Evolutionary conservation across 192 early-diverging fungal genomes (phyloP).

Genomic region (Geranomyces variabilis): DNA sequence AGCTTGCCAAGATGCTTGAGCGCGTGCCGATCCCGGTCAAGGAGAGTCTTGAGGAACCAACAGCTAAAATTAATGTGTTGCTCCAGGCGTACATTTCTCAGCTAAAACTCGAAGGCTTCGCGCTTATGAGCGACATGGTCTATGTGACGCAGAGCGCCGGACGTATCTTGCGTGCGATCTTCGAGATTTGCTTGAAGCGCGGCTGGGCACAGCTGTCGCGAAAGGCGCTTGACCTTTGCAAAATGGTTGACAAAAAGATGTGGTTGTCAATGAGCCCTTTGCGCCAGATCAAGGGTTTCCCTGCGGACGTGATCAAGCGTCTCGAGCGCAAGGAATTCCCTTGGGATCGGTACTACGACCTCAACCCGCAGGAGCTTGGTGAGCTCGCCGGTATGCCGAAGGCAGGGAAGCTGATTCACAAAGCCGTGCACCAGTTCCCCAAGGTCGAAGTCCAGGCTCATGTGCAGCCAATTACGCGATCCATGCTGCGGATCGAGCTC

Average conservation of each 20-base stretch:
- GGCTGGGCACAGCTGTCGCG: conserved; percentile 93
- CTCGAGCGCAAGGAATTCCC: conserved; percentile 93
- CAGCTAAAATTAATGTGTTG: conserved; percentile 91
- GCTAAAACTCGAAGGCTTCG: conserved; percentile 90
- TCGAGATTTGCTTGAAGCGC: conserved; percentile 91
- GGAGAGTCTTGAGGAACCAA: conserved; percentile 86
- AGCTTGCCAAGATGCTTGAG: conserved; percentile 84
- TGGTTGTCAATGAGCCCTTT: conserved; percentile 97
- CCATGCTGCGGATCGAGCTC: conserved; percentile 87
- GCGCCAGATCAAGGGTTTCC: conserved; percentile 83
- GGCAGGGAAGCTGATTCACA: conserved; percentile 87
- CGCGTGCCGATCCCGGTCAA: conserved; percentile 96
- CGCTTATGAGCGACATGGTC: conserved; percentile 96
- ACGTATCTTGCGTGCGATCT: conserved; percentile 92
- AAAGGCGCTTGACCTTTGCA: conserved; percentile 89
- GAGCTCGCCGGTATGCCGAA: conserved; percentile 86
- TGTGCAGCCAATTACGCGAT: conserved; percentile 92
- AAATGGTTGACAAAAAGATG: conserved; percentile 95
- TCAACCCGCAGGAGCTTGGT: conserved; percentile 89
- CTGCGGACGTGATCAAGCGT: conserved; percentile 78
- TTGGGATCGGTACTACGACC: conserved; percentile 94
- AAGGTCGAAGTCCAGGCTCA: conserved; percentile 85
- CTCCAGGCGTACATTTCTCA: conserved; percentile 96
- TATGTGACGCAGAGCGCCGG: conserved; percentile 96
- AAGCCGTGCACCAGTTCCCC: conserved; percentile 91